Percentiles rank a stretch among this genome's conserved stretches.
Conservation (phyloP, 1,284 basidiomycete genomes). For the Malassezia brasiliensis region DNA sequence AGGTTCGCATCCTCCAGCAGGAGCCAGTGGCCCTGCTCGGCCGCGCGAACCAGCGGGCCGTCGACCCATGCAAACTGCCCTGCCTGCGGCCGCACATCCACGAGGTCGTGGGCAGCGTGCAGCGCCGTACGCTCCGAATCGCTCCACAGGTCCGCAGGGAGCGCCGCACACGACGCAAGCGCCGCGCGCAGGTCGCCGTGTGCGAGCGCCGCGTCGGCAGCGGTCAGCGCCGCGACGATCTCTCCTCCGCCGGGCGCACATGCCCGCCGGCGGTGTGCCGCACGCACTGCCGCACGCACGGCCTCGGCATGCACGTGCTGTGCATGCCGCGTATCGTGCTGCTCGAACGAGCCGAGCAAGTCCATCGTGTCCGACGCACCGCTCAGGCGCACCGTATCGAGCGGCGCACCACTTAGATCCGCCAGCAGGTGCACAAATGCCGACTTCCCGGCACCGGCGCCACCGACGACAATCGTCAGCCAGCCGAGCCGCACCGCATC, state of each 20-base stretch:
- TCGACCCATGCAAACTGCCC: constrained; percentile 90
- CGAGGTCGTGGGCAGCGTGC: background rate
- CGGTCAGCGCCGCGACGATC: background rate
- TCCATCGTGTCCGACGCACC: constrained; percentile 86
- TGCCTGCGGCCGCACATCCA: background rate
- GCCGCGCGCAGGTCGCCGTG: background rate
- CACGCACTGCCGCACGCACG: background rate
- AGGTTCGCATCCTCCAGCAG: constrained; percentile 87
- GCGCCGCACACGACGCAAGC: background rate
- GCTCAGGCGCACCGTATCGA: constrained; percentile 72
- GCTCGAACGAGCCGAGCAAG: constrained; percentile 90
- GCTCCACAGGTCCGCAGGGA: background rate
- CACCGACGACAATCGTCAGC: constrained; percentile 79
- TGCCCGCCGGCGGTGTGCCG: background rate
- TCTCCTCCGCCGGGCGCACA: background rate
- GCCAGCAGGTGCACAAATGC: constrained; percentile 65
- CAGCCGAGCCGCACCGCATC: constrained; percentile 69
- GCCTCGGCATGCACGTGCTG: background rate
- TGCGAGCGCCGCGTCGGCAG: background rate
- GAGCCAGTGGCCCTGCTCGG: constrained; percentile 80
- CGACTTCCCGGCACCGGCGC: constrained; percentile 69
- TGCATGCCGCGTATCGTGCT: constrained; percentile 51
- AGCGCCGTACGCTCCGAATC: background rate
- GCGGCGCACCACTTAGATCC: constrained; percentile 58
- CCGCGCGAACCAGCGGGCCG: constrained; percentile 78